Conservation (phyloP, 495 filamentous ascomycete species). For the Aspergillus baeticus region DNA sequence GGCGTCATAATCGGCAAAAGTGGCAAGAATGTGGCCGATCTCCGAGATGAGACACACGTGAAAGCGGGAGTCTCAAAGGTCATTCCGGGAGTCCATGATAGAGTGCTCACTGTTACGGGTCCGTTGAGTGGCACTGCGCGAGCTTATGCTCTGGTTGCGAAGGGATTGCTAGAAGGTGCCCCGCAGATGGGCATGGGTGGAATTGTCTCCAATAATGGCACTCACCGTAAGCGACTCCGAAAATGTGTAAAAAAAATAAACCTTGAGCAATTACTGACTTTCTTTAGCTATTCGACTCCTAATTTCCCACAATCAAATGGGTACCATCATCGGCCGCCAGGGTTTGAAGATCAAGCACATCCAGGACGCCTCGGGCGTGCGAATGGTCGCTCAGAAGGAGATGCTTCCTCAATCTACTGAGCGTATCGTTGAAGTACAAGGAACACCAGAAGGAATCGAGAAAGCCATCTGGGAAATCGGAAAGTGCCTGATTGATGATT, state of each 20-base stretch:
- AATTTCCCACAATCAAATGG: slow-evolving; percentile 99
- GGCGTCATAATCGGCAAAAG: slow-evolving; percentile 98
- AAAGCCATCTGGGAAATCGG: slow-evolving; percentile 97
- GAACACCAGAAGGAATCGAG: slow-evolving; percentile 89
- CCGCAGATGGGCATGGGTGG: slow-evolving; percentile 95
- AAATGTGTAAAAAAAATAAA: too few species aligned
- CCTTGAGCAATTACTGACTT: too few species aligned
- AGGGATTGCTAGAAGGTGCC: slow-evolving; percentile 86
- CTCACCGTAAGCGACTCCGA: slow-evolving; percentile 73
- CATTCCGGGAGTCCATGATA: slow-evolving; percentile 93
- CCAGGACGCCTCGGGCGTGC: slow-evolving; percentile 92
- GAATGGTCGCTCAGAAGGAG: slow-evolving; percentile 99
- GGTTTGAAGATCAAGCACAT: slow-evolving; percentile 99
- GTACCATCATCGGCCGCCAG: slow-evolving; percentile 94
- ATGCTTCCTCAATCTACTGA: slow-evolving; percentile 99
- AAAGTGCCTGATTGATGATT: slow-evolving; percentile 97
- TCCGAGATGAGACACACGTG: slow-evolving; percentile 95
- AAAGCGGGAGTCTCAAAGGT: slow-evolving; percentile 99
- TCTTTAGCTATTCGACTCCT: slow-evolving; percentile 84
- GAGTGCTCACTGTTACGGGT: slow-evolving; percentile 92
- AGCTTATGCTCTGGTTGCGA: slow-evolving; percentile 91
- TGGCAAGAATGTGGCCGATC: slow-evolving; percentile 95
- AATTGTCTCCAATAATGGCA: slow-evolving; percentile 76
- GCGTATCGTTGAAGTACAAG: slow-evolving; percentile 93
- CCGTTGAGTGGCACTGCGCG: slow-evolving; percentile 79